A percentile compares a stretch with the other conserved stretches of the same genome.
These are phyloP conservation scores for Mortierella sp. DNA, from an alignment of 371 early-diverging fungal genomes.

Conservation along the genomic window DNA sequence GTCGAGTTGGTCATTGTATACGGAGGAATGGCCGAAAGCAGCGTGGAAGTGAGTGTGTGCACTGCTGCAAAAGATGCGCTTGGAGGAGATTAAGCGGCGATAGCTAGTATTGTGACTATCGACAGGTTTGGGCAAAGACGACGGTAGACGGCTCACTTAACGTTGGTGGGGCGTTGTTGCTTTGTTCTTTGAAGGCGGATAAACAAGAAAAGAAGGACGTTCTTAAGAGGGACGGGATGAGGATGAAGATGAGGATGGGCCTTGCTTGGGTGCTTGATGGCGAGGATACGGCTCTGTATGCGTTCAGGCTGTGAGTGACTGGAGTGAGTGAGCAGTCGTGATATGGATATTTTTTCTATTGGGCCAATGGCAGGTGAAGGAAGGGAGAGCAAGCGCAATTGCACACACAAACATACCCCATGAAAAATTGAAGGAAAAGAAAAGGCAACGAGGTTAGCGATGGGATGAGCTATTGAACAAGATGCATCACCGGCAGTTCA, in stretches of 20 bases:
- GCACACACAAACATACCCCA: background rate
- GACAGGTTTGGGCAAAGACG: background rate
- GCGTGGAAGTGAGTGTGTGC: background rate
- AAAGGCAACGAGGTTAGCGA: background rate
- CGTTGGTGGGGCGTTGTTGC: background rate
- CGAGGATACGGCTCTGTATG: background rate
- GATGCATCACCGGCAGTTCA: background rate
- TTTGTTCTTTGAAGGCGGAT: too few species aligned
- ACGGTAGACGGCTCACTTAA: conserved; percentile 2
- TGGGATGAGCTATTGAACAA: background rate
- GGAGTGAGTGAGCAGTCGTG: conserved; percentile 6
- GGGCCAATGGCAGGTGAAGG: background rate
- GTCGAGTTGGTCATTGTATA: conserved; percentile 34
- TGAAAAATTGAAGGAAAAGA: background rate
- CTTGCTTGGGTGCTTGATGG: background rate
- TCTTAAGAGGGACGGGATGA: background rate
- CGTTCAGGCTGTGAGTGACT: background rate
- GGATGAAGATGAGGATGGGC: background rate
- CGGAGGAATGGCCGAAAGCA: conserved; percentile 1
- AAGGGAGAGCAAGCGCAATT: background rate
- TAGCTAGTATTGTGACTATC: background rate
- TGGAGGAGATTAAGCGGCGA: background rate
- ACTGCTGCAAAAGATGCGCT: conserved; percentile 9
- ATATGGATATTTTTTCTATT: conserved; percentile 2
- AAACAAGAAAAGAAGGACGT: background rate